Evolutionary conservation across 139 green algal genomes (phyloP), one percentile per base, ranked within the genome.

Genomic region (Chlorella sp.): DNA sequence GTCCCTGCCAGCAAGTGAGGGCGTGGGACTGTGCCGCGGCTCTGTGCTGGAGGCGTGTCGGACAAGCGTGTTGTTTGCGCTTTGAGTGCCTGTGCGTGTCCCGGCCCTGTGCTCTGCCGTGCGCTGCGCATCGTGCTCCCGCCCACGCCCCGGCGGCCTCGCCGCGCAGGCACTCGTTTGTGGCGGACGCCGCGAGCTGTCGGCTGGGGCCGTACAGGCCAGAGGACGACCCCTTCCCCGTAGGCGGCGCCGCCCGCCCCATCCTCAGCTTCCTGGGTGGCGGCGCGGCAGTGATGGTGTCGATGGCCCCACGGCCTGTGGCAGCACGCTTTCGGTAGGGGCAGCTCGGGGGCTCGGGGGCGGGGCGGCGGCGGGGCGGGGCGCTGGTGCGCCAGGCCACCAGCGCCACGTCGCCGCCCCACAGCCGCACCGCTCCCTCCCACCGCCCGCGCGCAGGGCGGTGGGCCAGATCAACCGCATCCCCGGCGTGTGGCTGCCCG

Each of bases 151-250:
- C n/a, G 6, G 29, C 67, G 40, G 15, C 67, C 36, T 17, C 35
- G 14, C 50, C 31, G 2, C 46, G 25, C 51, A 75, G 69, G 53
- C 35, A 67, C 40, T 56, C 38, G 38, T 75, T 65, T 31, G 69
- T 75, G 35, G 69, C 40, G 38, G 69, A 75, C 35, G 69, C 69
- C n/a, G 21, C 38, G n/a, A 65, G 69, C 53, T 75, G 69, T 53
- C 51, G 40, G 5, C 17, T 75, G 40, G 69, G 69, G 7, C 38
- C 53, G 7, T 75, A 75, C 69, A 35, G 43, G 6, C 53, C 38
- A 0, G 27, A 42, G 15, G 68, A 75, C 48, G 68, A 75, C 51
- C 67, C 67, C 1, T 74, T 63, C 23, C 50, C 67, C 25, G 45
- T 5, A 5, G 25, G 27, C 25, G 51, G 36, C 25, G 27, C 41